Base-by-base conservation (phyloP, 163 green algal species). In the Volvox carteri region DNA sequence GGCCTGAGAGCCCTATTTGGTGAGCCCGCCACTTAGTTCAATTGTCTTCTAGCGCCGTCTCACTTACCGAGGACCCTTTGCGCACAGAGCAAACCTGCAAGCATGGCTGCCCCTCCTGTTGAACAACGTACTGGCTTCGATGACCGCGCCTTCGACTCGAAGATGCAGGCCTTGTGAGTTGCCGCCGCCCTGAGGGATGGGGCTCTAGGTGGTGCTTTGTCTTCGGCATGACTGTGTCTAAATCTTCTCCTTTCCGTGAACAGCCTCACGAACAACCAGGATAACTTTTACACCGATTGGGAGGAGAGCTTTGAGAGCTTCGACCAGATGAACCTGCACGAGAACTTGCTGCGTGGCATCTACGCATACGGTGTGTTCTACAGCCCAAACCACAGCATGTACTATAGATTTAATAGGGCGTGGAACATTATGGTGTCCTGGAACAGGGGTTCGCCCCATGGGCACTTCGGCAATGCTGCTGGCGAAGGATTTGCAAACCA, bases 301-400 rank as follows among this genome's bases (percentile, higher is more conserved):
- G 97, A 98, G 84, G 98, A 99, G 95, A 96, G 94, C 50, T 98
- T 94, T 91, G 98, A 99, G 46, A 97, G 95, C 56, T 99, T 99
- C 88, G 98, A 99, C 92, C 94, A 98, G 92, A 99, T 99, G 98
- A 91, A 93, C 54, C 95, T 99, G 79, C 96, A 99, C 85, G 98
- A 99, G 96, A 99, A 99, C 93, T 95, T 99, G 91, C 95, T 99
- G 90, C 96, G 98, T 91, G 98, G 98, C 48, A 99, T 99, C 91
- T 99, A 99, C 91, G 98, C 97, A 8, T 99, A 99, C 86, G 98
- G 98, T 99, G 84, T 84, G 95, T 89, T 6, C 23, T 33, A 80
- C n/a, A n/a, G n/a, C n/a, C n/a, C n/a, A n/a, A n/a, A n/a, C n/a
- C n/a, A n/a, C n/a, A n/a, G n/a, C n/a, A n/a, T n/a, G n/a, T n/a